Evolutionary conservation across 257 asterid genomes (phyloP), one percentile per base, ranked within the genome.

Genomic region (Capsicum rhomboideum): DNA sequence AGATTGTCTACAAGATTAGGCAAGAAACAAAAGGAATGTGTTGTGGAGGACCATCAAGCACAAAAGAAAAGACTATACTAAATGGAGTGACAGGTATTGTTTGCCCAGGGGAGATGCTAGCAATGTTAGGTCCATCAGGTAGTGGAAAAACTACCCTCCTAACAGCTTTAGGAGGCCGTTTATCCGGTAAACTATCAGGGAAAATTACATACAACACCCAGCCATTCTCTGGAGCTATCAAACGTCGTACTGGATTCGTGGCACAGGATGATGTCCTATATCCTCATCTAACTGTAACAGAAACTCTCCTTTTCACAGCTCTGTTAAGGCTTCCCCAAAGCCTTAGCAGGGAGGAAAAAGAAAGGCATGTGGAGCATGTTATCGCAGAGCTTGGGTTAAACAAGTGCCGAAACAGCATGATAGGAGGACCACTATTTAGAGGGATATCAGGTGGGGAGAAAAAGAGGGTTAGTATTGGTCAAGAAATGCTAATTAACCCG

Each of bases 371-470:
- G 56, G 99, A 97, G 89, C 87, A 89, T 23, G 93, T 95, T 8
- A 79, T 97, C 6, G 84, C 89, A 2, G 99, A 97, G 72, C 90
- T 95, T 4, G 97, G 97, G 12, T 61, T 97, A 80, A 83, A 72
- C 18, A 89, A 87, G 90, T 97, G 99, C 59, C 74, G 88, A 75
- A 90, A 90, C 87, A 93, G 97, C 85, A 93, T 95, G 98, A 90
- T 95, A 21, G 99, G 99, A 64, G 99, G 99, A 53, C 93, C 97
- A 6, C 84, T 95, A 3, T 90, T 95, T 71, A 84, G 99, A 83
- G 99, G 99, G 81, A 90, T 97, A 79, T 97, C 99, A 2, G 99
- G 99, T 53, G 99, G 98, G 17, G 99, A 97, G 91, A 93, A 94
- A 89, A 97, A 97, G 88, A 91, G 99, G 78, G 98, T 97, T 49